Evolutionary conservation across 352 stramenopile genomes (phyloP).

Genomic region (Globisporangium viniferum): DNA sequence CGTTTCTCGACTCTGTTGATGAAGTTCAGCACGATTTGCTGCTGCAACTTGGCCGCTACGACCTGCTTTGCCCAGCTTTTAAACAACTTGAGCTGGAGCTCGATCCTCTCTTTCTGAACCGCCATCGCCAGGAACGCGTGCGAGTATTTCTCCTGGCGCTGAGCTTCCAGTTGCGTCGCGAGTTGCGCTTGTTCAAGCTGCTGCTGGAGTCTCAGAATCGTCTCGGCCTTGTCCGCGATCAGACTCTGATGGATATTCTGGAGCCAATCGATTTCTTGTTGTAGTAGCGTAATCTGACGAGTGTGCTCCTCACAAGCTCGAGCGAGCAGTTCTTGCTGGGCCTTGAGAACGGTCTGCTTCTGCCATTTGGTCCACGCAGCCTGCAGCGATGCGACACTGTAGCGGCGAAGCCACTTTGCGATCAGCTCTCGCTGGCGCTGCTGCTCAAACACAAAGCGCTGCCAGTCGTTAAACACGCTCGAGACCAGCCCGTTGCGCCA

Average conservation of each 20-base stretch:
- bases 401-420: slow-evolving; percentile 15
- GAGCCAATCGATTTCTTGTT: slow-evolving; percentile 6
- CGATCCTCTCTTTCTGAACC: not conserved
- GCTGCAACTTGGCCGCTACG: not conserved
- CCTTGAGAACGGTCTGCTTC: not conserved
- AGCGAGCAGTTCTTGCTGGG: slow-evolving; percentile 3
- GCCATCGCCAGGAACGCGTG: not conserved
- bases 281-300: not conserved
- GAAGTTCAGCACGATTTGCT: not conserved
- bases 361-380: slow-evolving; percentile 15
- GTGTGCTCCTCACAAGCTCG: not conserved
- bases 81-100: slow-evolving; percentile 4
- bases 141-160: not conserved
- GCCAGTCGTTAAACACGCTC: slow-evolving; percentile 23
- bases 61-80: not conserved
- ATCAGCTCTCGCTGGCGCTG: slow-evolving; percentile 27
- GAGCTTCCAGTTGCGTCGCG: not conserved
- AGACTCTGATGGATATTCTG: not conserved
- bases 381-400: not conserved
- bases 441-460: slow-evolving; percentile 15
- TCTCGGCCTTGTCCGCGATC: not conserved
- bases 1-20: not conserved
- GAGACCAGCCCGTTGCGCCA: slow-evolving; percentile 23
- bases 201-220: not conserved
- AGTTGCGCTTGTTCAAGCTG: not conserved